phyloP scores from a whole-genome alignment of 108 stramenopile species.

The Schizochytrium sp. region DNA sequence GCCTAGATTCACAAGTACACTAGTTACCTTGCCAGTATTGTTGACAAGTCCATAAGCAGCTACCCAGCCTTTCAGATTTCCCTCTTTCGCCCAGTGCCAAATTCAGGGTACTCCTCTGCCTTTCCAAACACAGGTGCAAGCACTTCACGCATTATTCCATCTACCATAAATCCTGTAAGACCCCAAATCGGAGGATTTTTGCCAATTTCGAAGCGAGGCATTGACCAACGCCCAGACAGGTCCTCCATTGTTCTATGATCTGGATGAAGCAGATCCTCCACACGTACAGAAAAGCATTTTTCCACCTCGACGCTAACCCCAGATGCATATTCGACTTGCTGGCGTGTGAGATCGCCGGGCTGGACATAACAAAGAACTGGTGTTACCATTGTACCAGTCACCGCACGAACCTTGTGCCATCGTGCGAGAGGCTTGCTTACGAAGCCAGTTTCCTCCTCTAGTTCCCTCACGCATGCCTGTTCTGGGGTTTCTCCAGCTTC shows the following conservation, averaged over 20 bases:
- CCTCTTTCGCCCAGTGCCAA: too few species aligned
- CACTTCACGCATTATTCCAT: constrained; percentile 53
- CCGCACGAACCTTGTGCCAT: constrained; percentile 60
- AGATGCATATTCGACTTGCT: background rate
- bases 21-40: too few species aligned
- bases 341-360: background rate
- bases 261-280: background rate
- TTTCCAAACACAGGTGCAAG: background rate
- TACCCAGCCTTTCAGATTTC: too few species aligned
- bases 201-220: constrained; percentile 38
- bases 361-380: constrained; percentile 53
- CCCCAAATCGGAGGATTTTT: constrained; percentile 53
- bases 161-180: constrained; percentile 46
- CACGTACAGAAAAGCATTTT: constrained; percentile 2
- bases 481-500: constrained; percentile 44
- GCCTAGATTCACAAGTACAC: too few species aligned
- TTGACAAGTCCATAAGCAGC: too few species aligned
- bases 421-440: background rate
- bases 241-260: background rate
- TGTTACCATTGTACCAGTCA: constrained; percentile 61
- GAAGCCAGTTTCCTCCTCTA: background rate
- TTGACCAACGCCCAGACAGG: constrained; percentile 12
- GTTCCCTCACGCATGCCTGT: constrained; percentile 36
- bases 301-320: constrained; percentile 17
- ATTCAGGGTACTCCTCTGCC: too few species aligned